Conservation (phyloP, 148 eudicot genomes). For the Suaeda aralocaspica region DNA sequence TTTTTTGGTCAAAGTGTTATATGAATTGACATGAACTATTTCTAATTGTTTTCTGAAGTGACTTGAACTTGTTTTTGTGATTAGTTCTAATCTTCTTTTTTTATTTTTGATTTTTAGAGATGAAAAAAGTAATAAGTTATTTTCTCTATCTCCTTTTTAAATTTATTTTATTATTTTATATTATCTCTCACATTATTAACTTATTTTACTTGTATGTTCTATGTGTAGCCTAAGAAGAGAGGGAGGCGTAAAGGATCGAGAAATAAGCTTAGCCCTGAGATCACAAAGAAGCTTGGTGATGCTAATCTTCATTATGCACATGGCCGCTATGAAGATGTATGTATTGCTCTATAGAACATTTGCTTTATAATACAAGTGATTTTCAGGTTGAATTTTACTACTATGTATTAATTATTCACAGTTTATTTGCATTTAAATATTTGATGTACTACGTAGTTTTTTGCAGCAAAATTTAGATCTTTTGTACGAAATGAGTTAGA, state of each 20-base stretch:
- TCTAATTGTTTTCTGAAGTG: too few relatives aligned
- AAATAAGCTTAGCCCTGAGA: slow-evolving; percentile 63
- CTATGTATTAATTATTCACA: not conserved
- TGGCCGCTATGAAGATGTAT: slow-evolving; percentile 73
- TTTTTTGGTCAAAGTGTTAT: too few relatives aligned
- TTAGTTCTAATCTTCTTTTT: too few relatives aligned
- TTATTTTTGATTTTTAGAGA: too few relatives aligned
- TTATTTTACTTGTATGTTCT: not conserved
- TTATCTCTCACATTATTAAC: not conserved
- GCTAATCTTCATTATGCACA: slow-evolving; percentile 81
- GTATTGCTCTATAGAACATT: slow-evolving; percentile 12
- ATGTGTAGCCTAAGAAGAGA: slow-evolving; percentile 48
- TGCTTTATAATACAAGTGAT: not conserved
- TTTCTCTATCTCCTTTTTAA: too few relatives aligned
- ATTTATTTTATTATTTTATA: too few relatives aligned
- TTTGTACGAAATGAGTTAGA: not conserved
- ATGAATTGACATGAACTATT: too few relatives aligned
- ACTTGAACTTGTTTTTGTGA: too few relatives aligned
- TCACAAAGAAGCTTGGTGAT: slow-evolving; percentile 71
- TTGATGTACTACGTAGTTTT: too few relatives aligned
- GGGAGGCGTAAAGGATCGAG: slow-evolving; percentile 82
- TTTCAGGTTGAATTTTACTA: not conserved
- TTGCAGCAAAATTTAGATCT: not conserved
- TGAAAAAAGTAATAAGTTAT: too few relatives aligned
- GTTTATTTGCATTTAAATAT: not conserved